Evolutionary conservation across 129 eudicot species (phyloP).

Genomic region (Artemisia argyi): DNA sequence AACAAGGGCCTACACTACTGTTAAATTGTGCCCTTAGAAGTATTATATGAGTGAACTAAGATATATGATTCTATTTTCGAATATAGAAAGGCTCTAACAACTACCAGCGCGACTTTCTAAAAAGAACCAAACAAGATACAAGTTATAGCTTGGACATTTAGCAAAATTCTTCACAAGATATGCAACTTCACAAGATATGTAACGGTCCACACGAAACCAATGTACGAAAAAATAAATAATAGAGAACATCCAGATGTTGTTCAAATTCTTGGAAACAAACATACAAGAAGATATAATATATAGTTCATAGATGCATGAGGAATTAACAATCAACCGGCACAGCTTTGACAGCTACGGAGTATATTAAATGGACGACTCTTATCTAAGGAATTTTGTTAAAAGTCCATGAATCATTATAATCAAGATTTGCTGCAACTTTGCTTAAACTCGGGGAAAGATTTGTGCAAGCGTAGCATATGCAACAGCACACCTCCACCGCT

Average conservation of each 20-base stretch:
- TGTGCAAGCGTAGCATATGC: too few species aligned
- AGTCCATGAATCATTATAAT: background rate
- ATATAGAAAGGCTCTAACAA: background rate
- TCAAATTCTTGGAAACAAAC: background rate
- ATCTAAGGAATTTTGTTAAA: background rate
- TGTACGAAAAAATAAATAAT: background rate
- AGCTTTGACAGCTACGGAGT: background rate
- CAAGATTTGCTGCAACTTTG: slow-evolving; percentile 1
- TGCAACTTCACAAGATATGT: too few species aligned
- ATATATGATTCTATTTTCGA: slow-evolving; percentile 8
- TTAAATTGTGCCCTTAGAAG: slow-evolving; percentile 1
- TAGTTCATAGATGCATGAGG: background rate
- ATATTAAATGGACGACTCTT: background rate
- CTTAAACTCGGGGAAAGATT: background rate
- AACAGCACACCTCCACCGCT: too few species aligned
- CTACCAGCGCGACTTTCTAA: slow-evolving; percentile 4
- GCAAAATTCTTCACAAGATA: too few species aligned
- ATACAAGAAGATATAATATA: slow-evolving; percentile 1
- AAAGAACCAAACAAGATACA: background rate
- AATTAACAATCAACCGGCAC: background rate
- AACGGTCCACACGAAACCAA: slow-evolving; percentile 2
- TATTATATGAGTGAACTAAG: background rate
- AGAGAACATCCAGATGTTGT: background rate
- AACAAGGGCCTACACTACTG: background rate
- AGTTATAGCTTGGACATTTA: too few species aligned